Evolutionary conservation across 768 basidiomycete genomes (phyloP), one percentile per base, ranked within the genome.

Genomic region (Tricholoma furcatifolium): DNA sequence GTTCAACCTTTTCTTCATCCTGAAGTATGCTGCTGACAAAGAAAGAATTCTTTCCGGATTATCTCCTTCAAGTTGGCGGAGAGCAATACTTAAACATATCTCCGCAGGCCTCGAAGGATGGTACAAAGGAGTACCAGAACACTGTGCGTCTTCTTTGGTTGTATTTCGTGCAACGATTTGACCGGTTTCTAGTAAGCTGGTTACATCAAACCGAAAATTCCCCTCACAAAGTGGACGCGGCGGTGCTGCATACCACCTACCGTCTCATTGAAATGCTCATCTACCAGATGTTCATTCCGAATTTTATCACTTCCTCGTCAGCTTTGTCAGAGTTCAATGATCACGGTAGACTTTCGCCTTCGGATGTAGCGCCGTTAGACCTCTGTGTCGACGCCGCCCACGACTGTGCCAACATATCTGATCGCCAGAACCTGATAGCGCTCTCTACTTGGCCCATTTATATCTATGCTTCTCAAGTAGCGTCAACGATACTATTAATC

Each of bases 1-100:
- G 24, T 2, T 3, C 49, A 23, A 41, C 36, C 43, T 42, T 0
- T 23, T 31, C 12, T 8, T 43, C 34, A 11, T 18, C 7, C 34
- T 17, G 46, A 61, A 87, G 88, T 92, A 93, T 71, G 81, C 84
- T 8, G 80, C 89, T 56, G 82, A 89, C 68, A 84, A 81, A 65
- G 74, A 79, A 18, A 82, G 83, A 58, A 67, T 81, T 15, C 70
- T 81, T 34, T 66, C 77, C 21, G 83, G 81, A 32, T 69, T 79
- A 53, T 75, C 79, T 39, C 75, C 78, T 24, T 70, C 74, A 51
- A 74, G 77, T 51, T 82, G 80, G 75, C 73, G 76, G 43, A 77
- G 77, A 43, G 75, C 83, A 40, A 79, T 87, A 27, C 72, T 91
- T 14, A 74, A 80, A 14, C 84, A 88, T 51, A 71, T 93, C 31